phyloP scores from a whole-genome alignment of 768 basidiomycete genomes.

The Amanita exitialis region DNA sequence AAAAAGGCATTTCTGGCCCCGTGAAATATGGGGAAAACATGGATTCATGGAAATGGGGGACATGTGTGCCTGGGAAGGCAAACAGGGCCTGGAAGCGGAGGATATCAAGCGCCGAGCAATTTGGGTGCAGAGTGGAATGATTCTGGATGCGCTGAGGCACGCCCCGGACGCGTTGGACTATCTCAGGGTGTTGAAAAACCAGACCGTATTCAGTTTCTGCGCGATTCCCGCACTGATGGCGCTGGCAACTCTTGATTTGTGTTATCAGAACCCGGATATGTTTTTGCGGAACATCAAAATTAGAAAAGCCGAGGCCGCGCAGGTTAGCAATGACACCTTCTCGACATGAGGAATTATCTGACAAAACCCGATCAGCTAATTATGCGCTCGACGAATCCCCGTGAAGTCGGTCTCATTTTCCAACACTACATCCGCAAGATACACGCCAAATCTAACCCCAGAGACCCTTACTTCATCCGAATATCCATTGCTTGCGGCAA shows the following conservation, averaged over 20 bases:
- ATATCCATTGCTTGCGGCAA: slow-evolving; percentile 79
- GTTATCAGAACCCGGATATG: slow-evolving; percentile 89
- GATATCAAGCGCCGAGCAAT: slow-evolving; percentile 41
- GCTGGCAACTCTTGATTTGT: slow-evolving; percentile 83
- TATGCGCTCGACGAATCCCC: slow-evolving; percentile 84
- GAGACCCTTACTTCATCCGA: slow-evolving; percentile 82
- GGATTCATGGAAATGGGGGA: slow-evolving; percentile 68
- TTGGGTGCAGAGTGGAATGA: slow-evolving; percentile 83
- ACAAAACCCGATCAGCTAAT: slow-evolving; percentile 53
- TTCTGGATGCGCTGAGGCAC: slow-evolving; percentile 81
- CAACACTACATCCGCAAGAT: slow-evolving; percentile 72
- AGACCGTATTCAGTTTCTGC: slow-evolving; percentile 92
- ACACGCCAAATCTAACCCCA: slow-evolving; percentile 66
- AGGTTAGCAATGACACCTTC: slow-evolving; percentile 34
- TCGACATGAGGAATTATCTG: neutral
- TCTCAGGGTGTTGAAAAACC: slow-evolving; percentile 75
- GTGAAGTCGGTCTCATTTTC: slow-evolving; percentile 87
- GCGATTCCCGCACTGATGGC: slow-evolving; percentile 95
- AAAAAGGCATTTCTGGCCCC: slow-evolving; percentile 87
- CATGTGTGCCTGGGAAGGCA: slow-evolving; percentile 28
- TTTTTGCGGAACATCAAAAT: slow-evolving; percentile 91
- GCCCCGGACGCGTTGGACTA: slow-evolving; percentile 85
- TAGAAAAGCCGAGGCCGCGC: slow-evolving; percentile 81
- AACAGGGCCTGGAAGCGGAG: slow-evolving; percentile 32
- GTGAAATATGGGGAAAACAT: slow-evolving; percentile 80